Evolutionary conservation across 257 asterid species (phyloP).

Genomic region (Sherardia arvensis): DNA sequence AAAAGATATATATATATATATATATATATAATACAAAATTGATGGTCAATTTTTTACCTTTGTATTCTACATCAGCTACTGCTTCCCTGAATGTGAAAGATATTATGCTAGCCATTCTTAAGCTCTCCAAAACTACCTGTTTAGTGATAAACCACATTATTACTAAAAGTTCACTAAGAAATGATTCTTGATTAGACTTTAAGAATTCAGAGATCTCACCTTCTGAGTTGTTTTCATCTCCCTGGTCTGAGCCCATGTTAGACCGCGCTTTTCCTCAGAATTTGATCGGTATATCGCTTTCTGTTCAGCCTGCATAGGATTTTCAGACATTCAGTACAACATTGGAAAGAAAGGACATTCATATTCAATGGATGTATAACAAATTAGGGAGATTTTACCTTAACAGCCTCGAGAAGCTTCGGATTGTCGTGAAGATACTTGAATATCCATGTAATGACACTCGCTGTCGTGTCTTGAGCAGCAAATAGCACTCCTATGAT

Average conservation of each 20-base stretch:
- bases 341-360: not conserved
- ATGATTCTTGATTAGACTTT: not conserved
- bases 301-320: slow-evolving; percentile 59
- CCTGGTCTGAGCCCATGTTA: slow-evolving; percentile 83
- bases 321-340: not conserved
- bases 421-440: slow-evolving; percentile 68
- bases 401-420: slow-evolving; percentile 43
- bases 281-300: slow-evolving; percentile 39
- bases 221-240: slow-evolving; percentile 64
- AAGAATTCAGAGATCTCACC: slow-evolving; percentile 23
- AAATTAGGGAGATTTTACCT: slow-evolving; percentile 24
- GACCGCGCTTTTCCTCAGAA: slow-evolving; percentile 18
- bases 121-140: slow-evolving; percentile 73
- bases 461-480: slow-evolving; percentile 84
- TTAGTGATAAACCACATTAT: slow-evolving; percentile 6
- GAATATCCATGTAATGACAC: slow-evolving; percentile 72
- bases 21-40: not conserved
- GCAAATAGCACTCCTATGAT: slow-evolving; percentile 83
- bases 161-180: not conserved
- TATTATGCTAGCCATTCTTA: slow-evolving; percentile 78
- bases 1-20: not conserved
- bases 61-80: slow-evolving; percentile 66
- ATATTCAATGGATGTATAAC: not conserved
- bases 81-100: slow-evolving; percentile 91
- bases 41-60: slow-evolving; percentile 32